Evolutionary conservation across 805 yeast species (phyloP), one percentile per base, ranked within the genome.

Genomic region (Metschnikowia lachancei): DNA sequence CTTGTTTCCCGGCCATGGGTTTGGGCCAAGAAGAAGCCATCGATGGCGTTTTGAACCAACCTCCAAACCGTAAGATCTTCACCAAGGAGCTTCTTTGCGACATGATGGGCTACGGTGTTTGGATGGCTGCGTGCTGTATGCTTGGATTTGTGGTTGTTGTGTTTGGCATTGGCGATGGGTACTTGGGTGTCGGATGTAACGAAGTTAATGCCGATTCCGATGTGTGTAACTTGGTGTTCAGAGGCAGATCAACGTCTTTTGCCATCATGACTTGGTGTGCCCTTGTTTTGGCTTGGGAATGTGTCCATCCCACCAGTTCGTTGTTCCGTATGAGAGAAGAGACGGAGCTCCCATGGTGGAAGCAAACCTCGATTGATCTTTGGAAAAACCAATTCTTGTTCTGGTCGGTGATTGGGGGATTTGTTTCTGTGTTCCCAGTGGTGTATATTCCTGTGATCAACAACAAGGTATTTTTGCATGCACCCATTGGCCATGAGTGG

Each of bases 191-290:
- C 24, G 58, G 65, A 46, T 70, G 76, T 55, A 70, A 70, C 56
- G 42, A 53, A 9, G 59, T 63, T 10, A 43, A 36, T 10, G 49
- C 54, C 7, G 46, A 55, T 24, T 19, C 49, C 5, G 57, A 54
- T 3, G 53, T 46, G 6, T 69, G 73, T 51, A 47, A 53, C 47
- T 60, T 67, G 47, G 73, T 68, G 4, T 66, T 66, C 55, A 53
- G 65, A 53, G 74, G 72, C 12, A 58, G 74, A 52, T 60, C 71
- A 5, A 70, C 69, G 2, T 57, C 72, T 3, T 69, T 69, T 47
- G 72, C 67, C 4, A 65, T 61, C 24, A 65, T 69, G 66, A 66
- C 71, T 1, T 69, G 74, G 74, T 67, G 72, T 60, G 72, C 72
- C 2, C 64, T 68, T 41, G 56, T 68, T 14, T 57, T 68, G 47